These are phyloP conservation scores for Aspergillus homomorphus DNA, from an alignment of 495 filamentous ascomycete species.

Conservation along the genomic window DNA sequence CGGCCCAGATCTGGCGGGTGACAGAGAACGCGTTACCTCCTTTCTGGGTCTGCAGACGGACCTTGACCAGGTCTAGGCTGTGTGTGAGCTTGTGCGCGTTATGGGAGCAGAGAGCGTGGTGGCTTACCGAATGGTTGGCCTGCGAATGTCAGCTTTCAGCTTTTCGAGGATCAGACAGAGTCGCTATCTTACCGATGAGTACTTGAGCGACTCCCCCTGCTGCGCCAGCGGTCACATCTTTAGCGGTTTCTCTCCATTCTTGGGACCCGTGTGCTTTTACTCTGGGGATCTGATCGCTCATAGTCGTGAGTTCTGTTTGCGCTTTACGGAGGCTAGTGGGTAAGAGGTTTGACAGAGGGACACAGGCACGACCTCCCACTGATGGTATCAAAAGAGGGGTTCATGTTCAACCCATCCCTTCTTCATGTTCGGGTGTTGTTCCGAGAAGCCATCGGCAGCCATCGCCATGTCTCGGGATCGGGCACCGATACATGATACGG, in stretches of 20 bases:
- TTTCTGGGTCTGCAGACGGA: constrained; percentile 72
- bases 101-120: neutral
- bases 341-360: neutral
- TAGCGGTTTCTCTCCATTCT: constrained; percentile 25
- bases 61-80: constrained; percentile 69
- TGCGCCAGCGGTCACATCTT: constrained; percentile 79
- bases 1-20: constrained; percentile 66
- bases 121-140: constrained; percentile 69
- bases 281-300: neutral
- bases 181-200: constrained; percentile 61
- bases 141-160: constrained; percentile 30
- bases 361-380: too few relatives aligned
- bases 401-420: neutral
- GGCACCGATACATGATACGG: neutral
- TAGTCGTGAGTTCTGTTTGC: neutral
- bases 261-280: neutral
- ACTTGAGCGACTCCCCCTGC: constrained; percentile 82
- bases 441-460: neutral
- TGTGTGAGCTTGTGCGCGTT: neutral
- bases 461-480: neutral
- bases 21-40: constrained; percentile 65
- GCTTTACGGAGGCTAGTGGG: too few relatives aligned
- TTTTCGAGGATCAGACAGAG: neutral
- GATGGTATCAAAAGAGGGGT: neutral
- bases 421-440: neutral